Base-by-base conservation (phyloP, 2,329 filamentous ascomycete species). In the Helotiales sp. region DNA sequence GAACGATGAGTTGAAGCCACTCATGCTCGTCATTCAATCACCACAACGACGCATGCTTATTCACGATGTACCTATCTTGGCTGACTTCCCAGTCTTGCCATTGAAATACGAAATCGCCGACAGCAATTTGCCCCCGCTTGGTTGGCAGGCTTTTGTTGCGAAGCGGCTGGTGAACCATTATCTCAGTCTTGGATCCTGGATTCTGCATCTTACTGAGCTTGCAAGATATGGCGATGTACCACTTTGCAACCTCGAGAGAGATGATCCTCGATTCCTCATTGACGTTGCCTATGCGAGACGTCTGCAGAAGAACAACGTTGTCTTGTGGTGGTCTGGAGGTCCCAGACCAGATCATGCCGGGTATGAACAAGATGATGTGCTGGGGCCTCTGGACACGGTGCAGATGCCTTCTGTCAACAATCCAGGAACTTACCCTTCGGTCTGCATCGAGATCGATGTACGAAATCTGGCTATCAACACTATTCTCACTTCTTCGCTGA, bases 381-480 rank as follows among this genome's bases (percentile, higher is more conserved):
- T 92, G 0, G 92, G 92, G 0, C 87, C 92, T 1, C 85, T 98
- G 30, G 95, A 99, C 71, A 91, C 86, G 11, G 92, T 97, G 15
- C 89, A 92, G 67, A 97, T 98, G 93, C 95, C 96, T 0, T 91
- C 91, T 15, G 88, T 97, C 77, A 99, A 99, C 77, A 95, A 93
- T 60, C 92, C 95, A 0, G 95, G 94, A 47, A 96, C 95, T 0
- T 99, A 97, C 78, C 91, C 94, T 1, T 97, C 95, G 0, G 96
- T 99, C 2, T 99, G 96, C 77, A 96, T 99, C 69, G 96, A 99
- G 73, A 81, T 99, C 15, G 93, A 96, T 69, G 88, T 99, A 58
- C 92, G 94, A 54, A 99, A 99, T 75, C 85, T 99, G 15, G 91
- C 93, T 4, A 98, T 99, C 81, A 99, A 99, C 80, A 99, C 96